phyloP scores from a whole-genome alignment of 768 basidiomycete genomes.

The Leccinum boreale region DNA sequence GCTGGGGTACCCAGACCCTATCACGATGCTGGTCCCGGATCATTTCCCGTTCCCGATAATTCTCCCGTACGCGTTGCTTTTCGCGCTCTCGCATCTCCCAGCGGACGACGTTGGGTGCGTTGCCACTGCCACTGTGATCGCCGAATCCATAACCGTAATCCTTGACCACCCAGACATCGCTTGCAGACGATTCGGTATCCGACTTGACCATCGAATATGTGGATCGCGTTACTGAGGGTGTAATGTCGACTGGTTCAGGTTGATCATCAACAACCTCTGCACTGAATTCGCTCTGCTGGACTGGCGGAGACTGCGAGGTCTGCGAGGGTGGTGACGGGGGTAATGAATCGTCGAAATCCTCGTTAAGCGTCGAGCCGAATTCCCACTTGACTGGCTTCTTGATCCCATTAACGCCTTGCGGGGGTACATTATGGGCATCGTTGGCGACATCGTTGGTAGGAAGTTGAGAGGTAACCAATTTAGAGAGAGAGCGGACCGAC shows the following conservation, averaged over 20 bases:
- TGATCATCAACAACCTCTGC: background rate
- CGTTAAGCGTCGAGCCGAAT: constrained; percentile 47
- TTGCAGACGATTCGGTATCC: constrained; percentile 17
- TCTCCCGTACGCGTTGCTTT: constrained; percentile 14
- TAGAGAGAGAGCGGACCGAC: constrained; percentile 19
- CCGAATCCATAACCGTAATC: constrained; percentile 69
- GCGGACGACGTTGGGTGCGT: constrained; percentile 28
- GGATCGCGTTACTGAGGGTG: background rate
- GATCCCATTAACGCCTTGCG: constrained; percentile 11
- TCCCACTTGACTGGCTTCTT: constrained; percentile 44
- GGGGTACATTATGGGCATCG: background rate
- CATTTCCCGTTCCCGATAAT: constrained; percentile 11
- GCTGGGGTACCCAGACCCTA: constrained; percentile 13
- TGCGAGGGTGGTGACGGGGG: background rate
- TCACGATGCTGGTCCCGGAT: constrained; percentile 17
- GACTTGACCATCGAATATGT: constrained; percentile 8
- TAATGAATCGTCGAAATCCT: constrained; percentile 5
- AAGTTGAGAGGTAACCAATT: background rate
- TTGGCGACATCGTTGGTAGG: background rate
- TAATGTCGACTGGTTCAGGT: background rate
- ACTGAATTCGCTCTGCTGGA: background rate
- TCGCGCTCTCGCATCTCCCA: constrained; percentile 31
- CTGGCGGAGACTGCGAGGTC: background rate
- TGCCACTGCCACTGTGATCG: constrained; percentile 35
- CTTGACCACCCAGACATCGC: constrained; percentile 51